These are phyloP conservation scores for Malassezia caprae DNA, from an alignment of 1,284 basidiomycete species.

Conservation along the genomic window DNA sequence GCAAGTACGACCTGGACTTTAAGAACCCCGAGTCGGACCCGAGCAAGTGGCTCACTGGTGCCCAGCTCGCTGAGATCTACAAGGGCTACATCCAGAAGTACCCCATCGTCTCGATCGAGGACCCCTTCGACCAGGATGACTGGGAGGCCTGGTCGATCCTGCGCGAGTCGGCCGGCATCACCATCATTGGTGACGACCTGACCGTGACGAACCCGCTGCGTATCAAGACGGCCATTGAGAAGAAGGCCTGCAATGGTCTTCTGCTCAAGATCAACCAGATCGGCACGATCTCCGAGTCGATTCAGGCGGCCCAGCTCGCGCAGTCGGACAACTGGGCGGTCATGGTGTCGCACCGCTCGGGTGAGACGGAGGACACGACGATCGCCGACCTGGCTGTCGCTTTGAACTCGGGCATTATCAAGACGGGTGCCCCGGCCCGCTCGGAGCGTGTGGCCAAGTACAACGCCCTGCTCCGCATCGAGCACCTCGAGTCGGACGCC, in stretches of 20 bases:
- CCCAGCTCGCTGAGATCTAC: slow-evolving; percentile 89
- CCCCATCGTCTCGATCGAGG: slow-evolving; percentile 69
- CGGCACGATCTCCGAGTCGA: slow-evolving; percentile 97
- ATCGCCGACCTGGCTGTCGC: slow-evolving; percentile 95
- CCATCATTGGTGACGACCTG: slow-evolving; percentile 95
- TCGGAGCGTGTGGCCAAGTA: slow-evolving; percentile 83
- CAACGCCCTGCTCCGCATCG: slow-evolving; percentile 46
- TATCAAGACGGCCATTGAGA: slow-evolving; percentile 98
- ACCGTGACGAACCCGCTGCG: slow-evolving; percentile 96
- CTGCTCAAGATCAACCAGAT: slow-evolving; percentile 93
- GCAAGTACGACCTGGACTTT: slow-evolving; percentile 99
- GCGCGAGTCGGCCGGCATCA: slow-evolving; percentile 52
- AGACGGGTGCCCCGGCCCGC: slow-evolving; percentile 91
- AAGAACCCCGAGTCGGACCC: slow-evolving; percentile 99
- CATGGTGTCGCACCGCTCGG: slow-evolving; percentile 98
- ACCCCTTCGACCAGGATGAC: slow-evolving; percentile 99
- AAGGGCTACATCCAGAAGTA: slow-evolving; percentile 52
- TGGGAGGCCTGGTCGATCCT: slow-evolving; percentile 97
- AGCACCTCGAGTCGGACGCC: slow-evolving; percentile 30
- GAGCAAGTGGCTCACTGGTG: slow-evolving; percentile 82
- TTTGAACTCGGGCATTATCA: slow-evolving; percentile 88
- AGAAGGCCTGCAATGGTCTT: slow-evolving; percentile 98
- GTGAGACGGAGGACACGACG: slow-evolving; percentile 61
- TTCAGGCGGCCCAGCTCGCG: slow-evolving; percentile 88
- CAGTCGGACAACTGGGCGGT: slow-evolving; percentile 97